Evolutionary conservation across 2,329 filamentous ascomycete species (phyloP).

Genomic region (Tolypocladium cylindrosporum): DNA sequence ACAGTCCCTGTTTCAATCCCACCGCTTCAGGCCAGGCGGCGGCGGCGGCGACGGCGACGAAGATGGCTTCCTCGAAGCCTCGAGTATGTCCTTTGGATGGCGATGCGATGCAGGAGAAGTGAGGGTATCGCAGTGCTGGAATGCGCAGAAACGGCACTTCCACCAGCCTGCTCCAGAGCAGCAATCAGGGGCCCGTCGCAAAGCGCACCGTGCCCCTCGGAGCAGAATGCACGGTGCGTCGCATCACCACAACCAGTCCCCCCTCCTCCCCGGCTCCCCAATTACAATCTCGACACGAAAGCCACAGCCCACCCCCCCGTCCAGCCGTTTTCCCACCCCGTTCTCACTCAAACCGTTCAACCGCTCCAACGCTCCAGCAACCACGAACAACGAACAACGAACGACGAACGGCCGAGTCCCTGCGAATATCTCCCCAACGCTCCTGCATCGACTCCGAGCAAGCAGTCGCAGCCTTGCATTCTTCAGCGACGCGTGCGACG

Average conservation of each 20-base stretch:
- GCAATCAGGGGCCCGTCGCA: background rate
- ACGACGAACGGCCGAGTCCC: no score
- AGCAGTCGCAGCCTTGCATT: background rate
- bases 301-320: background rate
- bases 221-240: background rate
- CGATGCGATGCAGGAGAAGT: no score
- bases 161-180: no score
- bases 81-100: no score
- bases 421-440: background rate
- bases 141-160: no score
- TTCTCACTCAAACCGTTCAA: background rate
- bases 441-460: background rate
- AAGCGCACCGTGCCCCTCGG: background rate
- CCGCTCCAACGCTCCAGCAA: background rate
- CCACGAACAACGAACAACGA: background rate
- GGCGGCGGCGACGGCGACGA: no score
- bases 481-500: background rate
- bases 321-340: background rate
- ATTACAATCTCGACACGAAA: background rate
- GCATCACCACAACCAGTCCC: background rate
- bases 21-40: no score
- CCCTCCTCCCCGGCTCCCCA: background rate
- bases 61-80: background rate
- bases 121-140: background rate
- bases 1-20: background rate